Conservation (phyloP, 768 basidiomycete genomes). For the Trametes coccinea region DNA sequence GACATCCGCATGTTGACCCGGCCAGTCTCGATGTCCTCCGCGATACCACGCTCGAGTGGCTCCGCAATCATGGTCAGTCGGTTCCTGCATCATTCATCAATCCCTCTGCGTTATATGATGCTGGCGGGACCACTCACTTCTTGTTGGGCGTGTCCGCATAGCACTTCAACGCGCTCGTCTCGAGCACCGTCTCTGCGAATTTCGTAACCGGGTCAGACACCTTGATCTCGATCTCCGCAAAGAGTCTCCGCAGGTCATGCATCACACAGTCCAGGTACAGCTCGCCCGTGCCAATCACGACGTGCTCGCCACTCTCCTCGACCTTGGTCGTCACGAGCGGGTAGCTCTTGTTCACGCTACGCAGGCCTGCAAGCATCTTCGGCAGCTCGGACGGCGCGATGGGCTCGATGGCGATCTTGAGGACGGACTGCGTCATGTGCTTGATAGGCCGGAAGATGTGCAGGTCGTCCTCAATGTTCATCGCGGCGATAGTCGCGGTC, state of each 20-base stretch:
- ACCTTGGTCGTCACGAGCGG: slow-evolving; percentile 94
- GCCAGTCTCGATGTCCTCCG: slow-evolving; percentile 94
- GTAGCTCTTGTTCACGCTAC: slow-evolving; percentile 98
- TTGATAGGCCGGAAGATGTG: slow-evolving; percentile 96
- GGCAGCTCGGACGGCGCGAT: slow-evolving; percentile 97
- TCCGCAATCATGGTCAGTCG: slow-evolving; percentile 99
- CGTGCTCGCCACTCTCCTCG: slow-evolving; percentile 97
- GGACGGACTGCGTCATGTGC: slow-evolving; percentile 94
- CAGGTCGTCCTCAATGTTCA: slow-evolving; percentile 79
- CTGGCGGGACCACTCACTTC: slow-evolving; percentile 56
- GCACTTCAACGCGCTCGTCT: slow-evolving; percentile 96
- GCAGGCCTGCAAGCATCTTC: slow-evolving; percentile 96
- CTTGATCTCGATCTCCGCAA: slow-evolving; percentile 99
- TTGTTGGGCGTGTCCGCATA: slow-evolving; percentile 99
- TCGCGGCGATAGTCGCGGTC: slow-evolving; percentile 82
- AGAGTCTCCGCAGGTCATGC: slow-evolving; percentile 90
- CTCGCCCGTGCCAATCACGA: slow-evolving; percentile 95
- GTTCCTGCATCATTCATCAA: slow-evolving; percentile 57
- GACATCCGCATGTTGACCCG: slow-evolving; percentile 94
- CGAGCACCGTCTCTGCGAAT: slow-evolving; percentile 97
- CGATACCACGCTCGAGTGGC: slow-evolving; percentile 91
- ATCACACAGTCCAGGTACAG: slow-evolving; percentile 95
- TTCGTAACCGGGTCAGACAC: slow-evolving; percentile 98
- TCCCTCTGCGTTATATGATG: no score
- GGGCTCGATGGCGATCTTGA: slow-evolving; percentile 98